Base-by-base conservation (phyloP, 148 eudicot genomes). In the Dysphania ambrosioides region DNA sequence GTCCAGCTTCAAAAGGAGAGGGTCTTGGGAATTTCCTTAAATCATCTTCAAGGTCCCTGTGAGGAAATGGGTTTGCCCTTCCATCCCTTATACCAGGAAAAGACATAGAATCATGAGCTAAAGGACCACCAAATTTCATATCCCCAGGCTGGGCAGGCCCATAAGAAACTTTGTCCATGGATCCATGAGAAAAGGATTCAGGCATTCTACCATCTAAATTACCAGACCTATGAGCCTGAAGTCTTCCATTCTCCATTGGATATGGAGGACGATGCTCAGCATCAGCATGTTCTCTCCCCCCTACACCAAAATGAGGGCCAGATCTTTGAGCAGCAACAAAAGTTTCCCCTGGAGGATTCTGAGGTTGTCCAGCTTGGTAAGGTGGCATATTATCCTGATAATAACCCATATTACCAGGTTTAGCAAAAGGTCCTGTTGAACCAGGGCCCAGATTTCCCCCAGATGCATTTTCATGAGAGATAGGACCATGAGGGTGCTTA, bases 271-370 rank as follows among this genome's bases (percentile, higher is more conserved):
- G 82, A 21, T 79, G 89, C 76, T 77, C 78, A 68, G 72, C 36
- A 27, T 77, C 76, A 72, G 85, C 93, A 80, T 80, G 85, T 36
- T 76, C 76, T 80, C 84, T 89, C 70, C 90, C 90, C 70, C 72
- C 66, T 55, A 71, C 24, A 75, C 89, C 84, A 70, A 83, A 88
- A 26, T 34, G 79, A 44, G 84, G 61, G 77, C 76, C 80, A 80
- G 72, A 83, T 72, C 83, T 73, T 31, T 74, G 77, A 9, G 68
- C 71, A 74, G 77, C 79, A 24, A 34, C 70, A 63, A 64, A 77
- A 55, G 81, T 68, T 62, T 84, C 83, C 73, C 77, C 80, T 8
- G 75, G 83, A 74, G 83, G 74, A 32, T 75, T 84, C 71, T 80
- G 84, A 16, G 79, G 71, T 16, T 75, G 78, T 47, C 82, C 81